These are phyloP conservation scores for Cryptococcus depauperatus DNA, from an alignment of 1,284 basidiomycete species.

Conservation along the genomic window DNA sequence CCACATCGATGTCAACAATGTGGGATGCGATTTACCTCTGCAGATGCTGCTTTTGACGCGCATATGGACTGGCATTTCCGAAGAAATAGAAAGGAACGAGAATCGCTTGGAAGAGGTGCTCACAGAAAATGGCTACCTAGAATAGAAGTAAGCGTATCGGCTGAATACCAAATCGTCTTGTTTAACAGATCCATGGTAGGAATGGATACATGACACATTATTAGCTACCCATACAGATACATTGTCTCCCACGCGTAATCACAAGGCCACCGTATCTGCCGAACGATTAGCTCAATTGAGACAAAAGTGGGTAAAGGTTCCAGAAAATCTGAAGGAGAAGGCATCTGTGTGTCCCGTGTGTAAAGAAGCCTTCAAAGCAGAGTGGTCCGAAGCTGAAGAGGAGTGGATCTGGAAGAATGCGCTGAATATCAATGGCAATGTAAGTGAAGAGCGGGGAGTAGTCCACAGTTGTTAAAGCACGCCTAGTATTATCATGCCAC, in stretches of 20 bases:
- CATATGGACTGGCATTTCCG: constrained; percentile 98
- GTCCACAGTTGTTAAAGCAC: neutral
- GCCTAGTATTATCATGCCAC: constrained; percentile 65
- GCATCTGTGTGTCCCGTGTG: constrained; percentile 87
- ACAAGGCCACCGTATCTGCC: constrained; percentile 46
- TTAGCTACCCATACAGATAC: constrained; percentile 6
- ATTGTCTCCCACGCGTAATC: neutral
- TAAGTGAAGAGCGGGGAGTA: constrained; percentile 38
- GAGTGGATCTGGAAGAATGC: constrained; percentile 99
- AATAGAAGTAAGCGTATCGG: constrained; percentile 59
- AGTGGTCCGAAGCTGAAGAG: constrained; percentile 93
- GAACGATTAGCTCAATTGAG: constrained; percentile 68
- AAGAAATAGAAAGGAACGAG: constrained; percentile 81
- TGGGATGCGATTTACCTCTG: constrained; percentile 74
- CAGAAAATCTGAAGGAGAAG: constrained; percentile 64
- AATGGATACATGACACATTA: constrained; percentile 7
- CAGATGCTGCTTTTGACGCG: constrained; percentile 61
- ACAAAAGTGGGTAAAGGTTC: constrained; percentile 76
- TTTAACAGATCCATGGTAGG: neutral
- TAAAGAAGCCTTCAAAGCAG: constrained; percentile 86
- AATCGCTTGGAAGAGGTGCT: constrained; percentile 75
- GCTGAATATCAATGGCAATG: constrained; percentile 68
- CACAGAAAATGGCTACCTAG: constrained; percentile 84
- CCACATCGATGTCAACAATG: constrained; percentile 89
- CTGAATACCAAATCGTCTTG: constrained; percentile 18